A percentile compares a stretch with the other conserved stretches of the same genome.
These are phyloP conservation scores for Xylariaceae sp. DNA, from an alignment of 2,329 filamentous ascomycete genomes.

Conservation along the genomic window DNA sequence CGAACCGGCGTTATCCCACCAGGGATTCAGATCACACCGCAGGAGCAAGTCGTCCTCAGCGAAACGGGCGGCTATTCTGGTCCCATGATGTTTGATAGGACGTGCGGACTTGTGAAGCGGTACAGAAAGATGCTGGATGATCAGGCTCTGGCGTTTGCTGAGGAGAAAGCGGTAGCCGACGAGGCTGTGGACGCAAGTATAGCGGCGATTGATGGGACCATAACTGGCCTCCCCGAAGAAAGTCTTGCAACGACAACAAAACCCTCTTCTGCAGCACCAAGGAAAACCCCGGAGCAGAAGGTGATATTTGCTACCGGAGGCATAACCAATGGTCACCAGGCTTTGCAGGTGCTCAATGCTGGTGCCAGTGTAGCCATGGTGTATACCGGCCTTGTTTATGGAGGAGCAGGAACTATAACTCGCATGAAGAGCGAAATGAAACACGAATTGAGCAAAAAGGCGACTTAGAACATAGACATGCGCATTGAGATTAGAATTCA, in stretches of 20 bases:
- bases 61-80: conserved; percentile 90
- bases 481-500: too few relatives aligned
- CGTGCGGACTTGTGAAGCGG: conserved; percentile 69
- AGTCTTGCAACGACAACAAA: conserved; percentile 18
- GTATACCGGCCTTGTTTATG: conserved; percentile 72
- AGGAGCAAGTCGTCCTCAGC: conserved; percentile 63
- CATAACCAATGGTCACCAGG: conserved; percentile 84
- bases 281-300: conserved; percentile 48
- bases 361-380: conserved; percentile 89
- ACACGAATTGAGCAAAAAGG: conserved; percentile 26
- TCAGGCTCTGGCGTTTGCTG: conserved; percentile 29
- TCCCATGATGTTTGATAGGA: conserved; percentile 80
- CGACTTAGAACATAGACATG: background rate
- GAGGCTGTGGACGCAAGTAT: conserved; percentile 30
- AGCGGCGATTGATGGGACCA: conserved; percentile 30
- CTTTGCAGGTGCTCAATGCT: conserved; percentile 74
- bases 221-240: conserved; percentile 24
- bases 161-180: conserved; percentile 23
- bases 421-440: conserved; percentile 62
- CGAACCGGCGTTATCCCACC: conserved; percentile 66
- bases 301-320: conserved; percentile 92
- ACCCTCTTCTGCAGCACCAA: conserved; percentile 37
- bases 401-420: conserved; percentile 60
- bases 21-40: conserved; percentile 58
- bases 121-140: conserved; percentile 69